Conservation (phyloP, 2,329 filamentous ascomycete genomes). For the Colletotrichum liaoningense region DNA sequence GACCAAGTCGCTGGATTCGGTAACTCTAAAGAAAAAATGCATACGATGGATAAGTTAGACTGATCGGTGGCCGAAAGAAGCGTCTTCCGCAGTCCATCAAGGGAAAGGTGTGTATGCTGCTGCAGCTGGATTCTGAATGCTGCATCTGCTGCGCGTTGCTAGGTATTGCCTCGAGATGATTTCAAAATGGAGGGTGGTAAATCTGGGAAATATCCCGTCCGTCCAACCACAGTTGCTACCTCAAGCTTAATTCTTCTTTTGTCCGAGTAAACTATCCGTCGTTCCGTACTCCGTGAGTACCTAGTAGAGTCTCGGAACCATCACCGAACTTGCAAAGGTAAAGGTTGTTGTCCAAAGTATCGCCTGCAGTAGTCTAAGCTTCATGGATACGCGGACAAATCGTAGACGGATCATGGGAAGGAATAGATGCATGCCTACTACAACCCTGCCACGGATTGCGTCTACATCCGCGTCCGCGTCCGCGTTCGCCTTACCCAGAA, state of each 20-base stretch:
- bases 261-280: background rate
- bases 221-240: background rate
- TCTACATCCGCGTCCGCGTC: background rate
- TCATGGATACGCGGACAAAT: background rate
- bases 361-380: background rate
- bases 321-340: background rate
- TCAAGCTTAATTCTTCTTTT: constrained; percentile 16
- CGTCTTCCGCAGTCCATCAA: constrained; percentile 5
- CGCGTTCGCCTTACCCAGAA: background rate
- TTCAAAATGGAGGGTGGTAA: background rate
- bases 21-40: background rate
- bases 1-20: constrained; percentile 6
- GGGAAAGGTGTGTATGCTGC: background rate
- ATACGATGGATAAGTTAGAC: no score
- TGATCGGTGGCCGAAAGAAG: constrained; percentile 24
- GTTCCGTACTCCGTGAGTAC: background rate
- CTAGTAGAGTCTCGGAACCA: constrained; percentile 7
- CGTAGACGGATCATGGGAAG: background rate
- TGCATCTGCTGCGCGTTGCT: background rate
- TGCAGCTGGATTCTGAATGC: background rate
- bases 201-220: background rate
- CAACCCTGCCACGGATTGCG: background rate
- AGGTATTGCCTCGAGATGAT: no score
- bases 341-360: background rate
- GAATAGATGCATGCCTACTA: background rate